Evolutionary conservation across 345 rosid species (phyloP), one percentile per base, ranked within the genome.

Genomic region (Acer negundo): DNA sequence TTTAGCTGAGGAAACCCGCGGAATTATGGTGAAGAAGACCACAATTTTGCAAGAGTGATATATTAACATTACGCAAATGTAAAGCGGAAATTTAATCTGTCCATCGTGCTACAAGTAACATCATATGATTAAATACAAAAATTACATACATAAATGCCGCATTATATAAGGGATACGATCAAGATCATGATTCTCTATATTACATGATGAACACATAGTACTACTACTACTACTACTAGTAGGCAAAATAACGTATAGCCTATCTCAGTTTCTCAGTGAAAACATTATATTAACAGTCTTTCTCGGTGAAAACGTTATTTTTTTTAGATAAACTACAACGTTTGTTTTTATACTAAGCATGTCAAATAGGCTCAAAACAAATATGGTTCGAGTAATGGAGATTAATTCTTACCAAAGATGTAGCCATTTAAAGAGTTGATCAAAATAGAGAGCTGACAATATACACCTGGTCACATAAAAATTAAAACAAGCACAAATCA

Each of bases 321-420:
- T 35, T 35, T 13, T 3, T 13, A 49, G 15, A 49, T 53, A 4
- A 53, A 53, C 58, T 15, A 15, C 3, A 5, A 3, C 1, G n/a
- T 53, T 16, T 20, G 63, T 59, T 59, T 59, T 1, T 10, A 59
- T 9, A 58, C 11, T 20, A 56, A 56, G 2, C 49, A 72, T 31
- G 17, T 56, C 31, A 35, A 72, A 15, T 12, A 6, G 8, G 23
- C 11, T 71, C 13, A 31, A 51, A 15, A 19, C 19, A 51, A 26
- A 55, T 23, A 8, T 46, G 35, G 17, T 42, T 8, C 8, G 11
- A 26, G 31, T 0, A 49, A 53, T 55, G 19, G 61, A 72, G 15
- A 35, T 56, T 26, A 49, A 56, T 7, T 74, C 77, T 63, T 74
- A 74, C 77, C 77, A 63, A 47, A 74, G 70, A 63, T 3, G 77